These are phyloP conservation scores for Aspergillus asperescens DNA, from an alignment of 495 filamentous ascomycete species.

Conservation along the genomic window DNA sequence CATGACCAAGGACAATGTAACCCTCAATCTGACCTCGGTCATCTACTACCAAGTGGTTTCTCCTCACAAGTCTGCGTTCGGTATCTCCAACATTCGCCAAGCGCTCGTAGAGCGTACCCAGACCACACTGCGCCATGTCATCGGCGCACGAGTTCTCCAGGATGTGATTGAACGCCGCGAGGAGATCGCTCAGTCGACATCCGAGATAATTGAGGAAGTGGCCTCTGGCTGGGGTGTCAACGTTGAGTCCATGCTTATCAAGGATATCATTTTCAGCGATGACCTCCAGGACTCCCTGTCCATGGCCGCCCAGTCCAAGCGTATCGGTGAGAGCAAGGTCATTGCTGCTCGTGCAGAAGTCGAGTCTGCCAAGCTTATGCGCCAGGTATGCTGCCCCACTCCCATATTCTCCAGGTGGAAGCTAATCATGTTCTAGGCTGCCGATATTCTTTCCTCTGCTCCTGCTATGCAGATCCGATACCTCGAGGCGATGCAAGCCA, in stretches of 20 bases:
- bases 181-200: slow-evolving; percentile 88
- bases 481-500: slow-evolving; percentile 98
- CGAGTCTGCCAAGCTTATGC: slow-evolving; percentile 94
- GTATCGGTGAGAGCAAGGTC: slow-evolving; percentile 97
- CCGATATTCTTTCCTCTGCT: slow-evolving; percentile 87
- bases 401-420: not conserved
- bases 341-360: slow-evolving; percentile 96
- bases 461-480: slow-evolving; percentile 99
- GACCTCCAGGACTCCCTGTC: slow-evolving; percentile 96
- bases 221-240: slow-evolving; percentile 90
- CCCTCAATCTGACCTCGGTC: slow-evolving; percentile 85
- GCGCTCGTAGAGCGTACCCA: slow-evolving; percentile 97
- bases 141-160: slow-evolving; percentile 92
- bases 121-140: slow-evolving; percentile 94
- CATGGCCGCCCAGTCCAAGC: slow-evolving; percentile 99
- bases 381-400: slow-evolving; percentile 53
- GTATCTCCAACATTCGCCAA: slow-evolving; percentile 88
- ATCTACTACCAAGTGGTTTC: slow-evolving; percentile 98
- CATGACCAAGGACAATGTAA: slow-evolving; percentile 99
- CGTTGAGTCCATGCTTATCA: slow-evolving; percentile 98
- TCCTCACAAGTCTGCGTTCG: slow-evolving; percentile 96
- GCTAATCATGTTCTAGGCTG: slow-evolving; percentile 46
- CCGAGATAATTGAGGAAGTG: slow-evolving; percentile 97
- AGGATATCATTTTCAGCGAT: slow-evolving; percentile 96
- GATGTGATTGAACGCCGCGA: slow-evolving; percentile 99